Base-by-base conservation (phyloP, 139 green algal genomes). In the Chlamydomonas sp. region DNA sequence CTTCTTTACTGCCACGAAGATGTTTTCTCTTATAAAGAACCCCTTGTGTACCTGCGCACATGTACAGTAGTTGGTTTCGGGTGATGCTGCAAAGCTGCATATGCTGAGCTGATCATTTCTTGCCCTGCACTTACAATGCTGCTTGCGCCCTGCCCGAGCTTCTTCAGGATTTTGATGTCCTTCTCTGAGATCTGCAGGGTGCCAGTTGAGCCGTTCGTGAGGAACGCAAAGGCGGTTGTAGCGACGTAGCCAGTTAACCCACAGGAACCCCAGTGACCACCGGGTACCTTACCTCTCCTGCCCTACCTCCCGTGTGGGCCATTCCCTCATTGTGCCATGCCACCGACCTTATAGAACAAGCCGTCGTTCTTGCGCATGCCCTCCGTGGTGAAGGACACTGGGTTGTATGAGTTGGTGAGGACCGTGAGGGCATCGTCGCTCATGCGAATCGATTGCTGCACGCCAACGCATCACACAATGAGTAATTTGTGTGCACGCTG, bases 1-100 rank as follows among this genome's bases (percentile, higher is more conserved):
- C 63, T 95, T 95, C 92, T 98, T 98, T 10, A 98, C 86, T 0
- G 96, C 96, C 82, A 97, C 96, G 90, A 97, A 98, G 5, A 91
- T 85, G 76, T 94, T 93, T 69, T 93, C 89, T 0, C 78, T 75
- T 9, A 90, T 91, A 60, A 94, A 85, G 76, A 96, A 98, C 0
- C 91, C 96, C 83, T 98, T 98, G 80, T 96, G 91, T 63, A 98
- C 93, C 93, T 96, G 88, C 68, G 77, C 4, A 58, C 8, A 7
- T 67, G 59, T 14, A 8, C 82, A 80, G 67, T 6, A 15, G 8
- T 15, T 12, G 8, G 10, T 15, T 12, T 6, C 67, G 67, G 8
- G 15, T 71, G 31, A 3, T 7, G 15, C 8, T 12, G 20, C 60
- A 16, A 78, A 68, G 60, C 17, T 16, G 12, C 6, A n/a, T 59